Base-by-base conservation (phyloP, 2,329 filamentous ascomycete species). In the Talaromyces rugulosus region DNA sequence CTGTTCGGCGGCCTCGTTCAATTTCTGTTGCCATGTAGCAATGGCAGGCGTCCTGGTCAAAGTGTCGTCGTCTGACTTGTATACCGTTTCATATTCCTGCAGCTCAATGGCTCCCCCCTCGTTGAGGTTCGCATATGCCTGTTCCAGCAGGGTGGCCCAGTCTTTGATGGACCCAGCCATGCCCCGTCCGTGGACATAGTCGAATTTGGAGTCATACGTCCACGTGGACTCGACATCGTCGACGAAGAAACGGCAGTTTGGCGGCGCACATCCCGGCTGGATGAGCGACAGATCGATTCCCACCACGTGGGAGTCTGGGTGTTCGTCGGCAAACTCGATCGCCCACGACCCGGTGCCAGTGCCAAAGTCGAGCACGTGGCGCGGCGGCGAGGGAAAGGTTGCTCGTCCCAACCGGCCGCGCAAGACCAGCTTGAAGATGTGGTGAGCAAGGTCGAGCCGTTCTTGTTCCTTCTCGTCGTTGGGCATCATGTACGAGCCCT, bases 81-180 rank as follows among this genome's bases (percentile, higher is more conserved):
- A 64, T 27, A 56, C 53, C 9, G 53, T 52, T 28, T 73, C 71
- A 58, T 70, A 70, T 31, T 72, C 70, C 42, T 66, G 63, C 8
- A 72, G 44, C 62, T 73, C 71, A 51, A 73, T 59, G 65, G 66
- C 69, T 12, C 71, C 71, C n/a, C 70, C 71, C 0, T 71, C 69
- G 27, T 62, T 66, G 51, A 73, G 53, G 58, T 71, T 66, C 27
- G 70, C 66, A 57, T 66, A 67, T n/a, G 66, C 64, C 55, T 69
- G 67, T 51, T 67, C 62, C 14, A 71, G 61, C 18, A 73, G 62
- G 30, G 65, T 61, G 11, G 64, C 65, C 71, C 71, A 72, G 61
- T 73, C 66, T 12, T 56, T 65, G 44, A 73, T 72, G 28, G 67
- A 65, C 9, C 70, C 70, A 30, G 63, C 64, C 64, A 72, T 66